These are phyloP conservation scores for Lentithecium fluviatile DNA, from an alignment of 495 filamentous ascomycete species.

Conservation along the genomic window DNA sequence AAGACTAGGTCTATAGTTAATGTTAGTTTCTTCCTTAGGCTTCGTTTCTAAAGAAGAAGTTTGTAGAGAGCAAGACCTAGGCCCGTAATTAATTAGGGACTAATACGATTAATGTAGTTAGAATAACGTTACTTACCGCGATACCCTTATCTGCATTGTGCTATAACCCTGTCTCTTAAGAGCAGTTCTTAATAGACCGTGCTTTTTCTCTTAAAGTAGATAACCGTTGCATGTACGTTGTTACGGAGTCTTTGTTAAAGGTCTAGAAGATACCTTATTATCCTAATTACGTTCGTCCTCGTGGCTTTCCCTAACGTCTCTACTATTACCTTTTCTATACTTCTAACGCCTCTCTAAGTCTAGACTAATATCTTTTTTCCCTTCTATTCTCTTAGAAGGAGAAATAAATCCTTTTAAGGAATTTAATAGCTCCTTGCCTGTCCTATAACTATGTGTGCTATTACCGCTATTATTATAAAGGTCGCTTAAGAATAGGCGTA, in stretches of 20 bases:
- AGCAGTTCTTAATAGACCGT: background rate
- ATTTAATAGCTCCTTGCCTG: conserved; percentile 2
- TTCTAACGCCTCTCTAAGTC: no score
- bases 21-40: conserved; percentile 7
- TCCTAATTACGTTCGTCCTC: conserved; percentile 6
- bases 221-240: conserved; percentile 7
- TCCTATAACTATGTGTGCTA: background rate
- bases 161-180: no score
- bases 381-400: no score
- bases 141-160: background rate
- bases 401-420: background rate
- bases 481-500: conserved; percentile 12
- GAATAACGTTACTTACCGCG: conserved; percentile 4
- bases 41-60: conserved; percentile 7
- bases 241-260: conserved; percentile 5
- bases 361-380: no score
- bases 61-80: conserved; percentile 3
- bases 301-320: background rate
- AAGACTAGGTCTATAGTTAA: conserved; percentile 1
- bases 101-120: background rate
- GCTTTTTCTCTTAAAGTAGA: conserved; percentile 5
- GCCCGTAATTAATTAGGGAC: conserved; percentile 1
- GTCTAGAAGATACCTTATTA: background rate
- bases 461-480: conserved; percentile 7
- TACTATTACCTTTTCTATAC: background rate